phyloP scores from a whole-genome alignment of 1,284 basidiomycete species.

The Cryptococcus amylolentus region DNA sequence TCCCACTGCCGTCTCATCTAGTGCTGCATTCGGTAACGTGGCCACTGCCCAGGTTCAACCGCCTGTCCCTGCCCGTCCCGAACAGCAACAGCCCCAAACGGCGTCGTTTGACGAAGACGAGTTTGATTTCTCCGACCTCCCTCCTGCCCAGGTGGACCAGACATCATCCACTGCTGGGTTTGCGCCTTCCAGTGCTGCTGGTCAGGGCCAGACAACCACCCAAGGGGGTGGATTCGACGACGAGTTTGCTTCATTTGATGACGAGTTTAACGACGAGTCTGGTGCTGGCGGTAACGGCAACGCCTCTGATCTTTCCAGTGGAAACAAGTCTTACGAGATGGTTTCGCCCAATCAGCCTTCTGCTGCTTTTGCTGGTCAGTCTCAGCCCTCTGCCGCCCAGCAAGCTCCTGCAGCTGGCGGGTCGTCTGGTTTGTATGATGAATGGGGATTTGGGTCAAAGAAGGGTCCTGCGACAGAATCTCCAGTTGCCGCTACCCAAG shows the following conservation, averaged over 20 bases:
- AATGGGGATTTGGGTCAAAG: constrained; percentile 44
- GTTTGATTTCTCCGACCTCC: constrained; percentile 69
- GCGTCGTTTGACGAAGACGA: constrained; percentile 75
- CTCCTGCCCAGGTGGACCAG: constrained; percentile 47
- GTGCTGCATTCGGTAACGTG: constrained; percentile 2
- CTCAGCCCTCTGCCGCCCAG: constrained; percentile 1
- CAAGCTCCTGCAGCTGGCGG: background rate
- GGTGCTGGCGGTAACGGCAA: constrained; percentile 12
- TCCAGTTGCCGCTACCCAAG: constrained; percentile 1
- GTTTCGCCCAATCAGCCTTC: constrained; percentile 20
- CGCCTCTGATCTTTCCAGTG: constrained; percentile 14
- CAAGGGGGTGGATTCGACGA: constrained; percentile 39
- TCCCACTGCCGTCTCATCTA: background rate
- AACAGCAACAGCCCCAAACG: constrained; percentile 17
- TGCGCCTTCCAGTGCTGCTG: constrained; percentile 13
- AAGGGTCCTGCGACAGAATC: constrained; percentile 6
- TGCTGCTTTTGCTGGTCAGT: too few species aligned
- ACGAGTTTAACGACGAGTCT: constrained; percentile 38
- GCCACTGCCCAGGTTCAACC: constrained; percentile 5
- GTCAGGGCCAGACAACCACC: background rate
- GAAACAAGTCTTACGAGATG: constrained; percentile 40
- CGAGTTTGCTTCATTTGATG: constrained; percentile 53
- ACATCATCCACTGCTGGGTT: constrained; percentile 4
- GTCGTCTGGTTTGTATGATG: constrained; percentile 8
- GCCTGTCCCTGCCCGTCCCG: background rate